phyloP scores from a whole-genome alignment of 2,329 filamentous ascomycete species.

The Xylariales sp. region DNA sequence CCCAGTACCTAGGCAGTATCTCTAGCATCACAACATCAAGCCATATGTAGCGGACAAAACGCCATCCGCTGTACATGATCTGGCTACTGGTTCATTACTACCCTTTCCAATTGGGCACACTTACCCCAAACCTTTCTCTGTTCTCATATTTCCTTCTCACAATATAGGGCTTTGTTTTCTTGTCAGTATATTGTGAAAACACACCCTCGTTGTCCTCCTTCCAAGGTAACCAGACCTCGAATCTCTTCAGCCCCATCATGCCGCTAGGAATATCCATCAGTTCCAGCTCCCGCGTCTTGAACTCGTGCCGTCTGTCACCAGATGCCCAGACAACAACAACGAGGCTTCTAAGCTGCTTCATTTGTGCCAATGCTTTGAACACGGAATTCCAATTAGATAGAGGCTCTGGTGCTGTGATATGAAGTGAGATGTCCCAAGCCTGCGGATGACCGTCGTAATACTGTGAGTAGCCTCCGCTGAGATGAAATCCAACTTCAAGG shows the following conservation, averaged over 20 bases:
- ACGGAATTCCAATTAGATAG: constrained; percentile 36
- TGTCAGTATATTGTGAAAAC: neutral
- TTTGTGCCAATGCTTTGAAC: constrained; percentile 34
- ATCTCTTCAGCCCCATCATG: constrained; percentile 36
- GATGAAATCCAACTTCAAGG: constrained; percentile 38
- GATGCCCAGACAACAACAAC: constrained; percentile 39
- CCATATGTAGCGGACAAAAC: too few species aligned
- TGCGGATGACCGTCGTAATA: constrained; percentile 37
- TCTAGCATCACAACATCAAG: too few species aligned
- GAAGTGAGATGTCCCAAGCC: constrained; percentile 36
- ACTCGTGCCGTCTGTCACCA: constrained; percentile 38
- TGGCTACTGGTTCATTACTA: constrained; percentile 1
- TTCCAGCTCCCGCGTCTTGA: constrained; percentile 34
- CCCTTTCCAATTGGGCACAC: constrained; percentile 37
- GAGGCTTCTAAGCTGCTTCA: constrained; percentile 35
- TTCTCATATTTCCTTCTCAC: constrained; percentile 37
- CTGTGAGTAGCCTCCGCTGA: constrained; percentile 39
- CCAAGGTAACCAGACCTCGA: constrained; percentile 40
- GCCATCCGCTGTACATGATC: neutral
- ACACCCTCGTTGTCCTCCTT: constrained; percentile 30
- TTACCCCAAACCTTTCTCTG: constrained; percentile 37
- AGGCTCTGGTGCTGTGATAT: constrained; percentile 35
- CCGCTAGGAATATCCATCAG: constrained; percentile 36
- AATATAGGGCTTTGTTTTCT: constrained; percentile 28
- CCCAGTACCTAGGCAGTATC: too few species aligned